These are phyloP conservation scores for Vicia villosa DNA, from an alignment of 306 rosid genomes.

Conservation along the genomic window DNA sequence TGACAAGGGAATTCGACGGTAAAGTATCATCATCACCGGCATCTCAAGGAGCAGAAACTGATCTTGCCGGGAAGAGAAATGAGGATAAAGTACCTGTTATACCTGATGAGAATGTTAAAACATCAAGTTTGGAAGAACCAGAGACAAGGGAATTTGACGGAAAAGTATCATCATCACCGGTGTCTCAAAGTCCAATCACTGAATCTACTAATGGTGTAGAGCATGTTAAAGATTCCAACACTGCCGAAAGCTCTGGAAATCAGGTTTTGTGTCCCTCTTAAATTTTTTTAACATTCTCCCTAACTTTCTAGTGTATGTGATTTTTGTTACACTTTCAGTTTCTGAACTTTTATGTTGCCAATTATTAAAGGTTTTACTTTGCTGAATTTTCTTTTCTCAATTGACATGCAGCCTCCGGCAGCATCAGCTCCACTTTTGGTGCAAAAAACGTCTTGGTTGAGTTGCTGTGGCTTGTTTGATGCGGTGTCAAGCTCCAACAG, in stretches of 20 bases:
- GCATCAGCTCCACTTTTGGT: constrained; percentile 48
- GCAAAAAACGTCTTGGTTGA: constrained; percentile 59
- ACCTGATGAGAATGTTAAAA: constrained; percentile 41
- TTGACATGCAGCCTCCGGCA: constrained; percentile 53
- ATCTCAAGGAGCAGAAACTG: constrained; percentile 30
- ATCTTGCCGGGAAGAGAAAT: constrained; percentile 38
- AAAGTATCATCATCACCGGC: constrained; percentile 24
- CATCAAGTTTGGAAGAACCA: constrained; percentile 30
- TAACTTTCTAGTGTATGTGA: not conserved
- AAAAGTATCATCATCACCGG: not conserved
- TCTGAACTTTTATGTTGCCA: not conserved
- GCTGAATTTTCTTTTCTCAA: constrained; percentile 31
- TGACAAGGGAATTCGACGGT: constrained; percentile 41
- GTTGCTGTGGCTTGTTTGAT: constrained; percentile 89
- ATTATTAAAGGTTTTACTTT: constrained; percentile 18
- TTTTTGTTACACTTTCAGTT: constrained; percentile 8
- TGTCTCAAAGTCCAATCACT: constrained; percentile 40
- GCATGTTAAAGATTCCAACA: constrained; percentile 45
- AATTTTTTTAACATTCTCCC: not conserved
- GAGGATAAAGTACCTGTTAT: constrained; percentile 43
- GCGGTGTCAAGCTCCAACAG: constrained; percentile 57
- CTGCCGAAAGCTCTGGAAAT: constrained; percentile 56
- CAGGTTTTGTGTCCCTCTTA: constrained; percentile 53
- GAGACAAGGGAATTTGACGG: no score
- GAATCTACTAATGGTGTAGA: constrained; percentile 45